Base-by-base conservation (phyloP, 164 flowering plant genomes). In the Dillenia turbinata region DNA sequence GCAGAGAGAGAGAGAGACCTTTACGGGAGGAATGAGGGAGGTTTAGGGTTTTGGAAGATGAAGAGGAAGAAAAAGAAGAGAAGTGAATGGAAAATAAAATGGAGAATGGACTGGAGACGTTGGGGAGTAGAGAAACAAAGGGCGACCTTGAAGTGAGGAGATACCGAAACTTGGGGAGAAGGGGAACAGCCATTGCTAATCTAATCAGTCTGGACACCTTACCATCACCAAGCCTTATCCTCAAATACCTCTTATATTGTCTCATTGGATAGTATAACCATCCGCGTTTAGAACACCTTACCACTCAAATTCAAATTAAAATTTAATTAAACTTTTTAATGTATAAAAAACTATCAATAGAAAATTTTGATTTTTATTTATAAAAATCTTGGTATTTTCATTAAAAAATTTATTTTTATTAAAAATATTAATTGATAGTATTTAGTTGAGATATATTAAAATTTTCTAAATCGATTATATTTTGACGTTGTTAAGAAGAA, bases 111-210 rank as follows among this genome's bases (percentile, higher is more conserved):
- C 67, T 62, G 61, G 66, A 55, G 17, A 71, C 19, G 54, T 46
- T 61, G 53, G 70, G 56, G 26, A 62, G 15, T 45, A 61, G 24
- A 6, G 61, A 49, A 14, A 55, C 8, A 33, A 44, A 24, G 9
- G 70, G 16, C 15, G 62, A 46, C 11, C 57, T 57, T 56, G 47
- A 43, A 11, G 73, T 16, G 55, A 69, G 48, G 59, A 72, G 69
- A 45, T 47, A 54, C 12, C 76, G 77, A 44, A 72, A 63, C 24
- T 70, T 52, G 9, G 63, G 72, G 5, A 71, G 57, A 40, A 47
- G 44, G 57, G 67, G 40, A 33, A 33, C 7, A 33, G 7, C 6
- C 7, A 5, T 33, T 33, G 40, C 40, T 33, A 33, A 33, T 33
- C 6, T 33, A 33, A 33, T 33, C 40, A 4, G 40, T 5, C 40